These are phyloP conservation scores for Salix suchowensis DNA, from an alignment of 345 rosid genomes.

Conservation along the genomic window DNA sequence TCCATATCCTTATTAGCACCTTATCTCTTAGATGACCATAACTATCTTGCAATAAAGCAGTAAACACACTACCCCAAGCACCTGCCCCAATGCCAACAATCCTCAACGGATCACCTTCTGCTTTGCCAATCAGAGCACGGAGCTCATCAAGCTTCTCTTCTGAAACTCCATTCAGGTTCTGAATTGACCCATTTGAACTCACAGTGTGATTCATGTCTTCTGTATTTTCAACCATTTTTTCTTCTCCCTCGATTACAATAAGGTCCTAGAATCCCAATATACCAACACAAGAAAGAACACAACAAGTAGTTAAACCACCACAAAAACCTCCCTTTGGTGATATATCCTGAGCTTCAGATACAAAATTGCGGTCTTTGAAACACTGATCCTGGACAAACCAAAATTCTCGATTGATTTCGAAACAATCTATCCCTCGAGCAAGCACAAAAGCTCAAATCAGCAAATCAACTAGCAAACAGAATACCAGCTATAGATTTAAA, in stretches of 20 bases:
- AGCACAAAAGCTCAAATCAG: constrained; percentile 3
- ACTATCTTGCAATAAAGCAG: constrained; percentile 83
- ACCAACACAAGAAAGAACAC: not conserved
- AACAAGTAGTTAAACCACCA: not conserved
- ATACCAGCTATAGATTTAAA: constrained; percentile 4
- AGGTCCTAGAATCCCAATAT: not conserved
- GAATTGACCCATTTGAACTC: constrained; percentile 39
- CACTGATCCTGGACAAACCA: constrained; percentile 6
- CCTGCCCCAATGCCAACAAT: constrained; percentile 94
- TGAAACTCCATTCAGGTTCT: not conserved
- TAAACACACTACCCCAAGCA: constrained; percentile 97
- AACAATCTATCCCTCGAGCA: not conserved
- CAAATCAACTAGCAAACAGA: constrained; percentile 3
- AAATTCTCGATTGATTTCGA: not conserved
- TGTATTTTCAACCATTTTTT: constrained; percentile 44
- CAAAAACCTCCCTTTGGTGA: not conserved
- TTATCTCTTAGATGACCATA: constrained; percentile 79
- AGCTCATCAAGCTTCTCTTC: constrained; percentile 25
- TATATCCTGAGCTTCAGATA: constrained; percentile 5
- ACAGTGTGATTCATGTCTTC: constrained; percentile 24
- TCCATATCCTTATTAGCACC: constrained; percentile 88
- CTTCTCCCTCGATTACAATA: constrained; percentile 1
- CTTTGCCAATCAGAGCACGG: constrained; percentile 42
- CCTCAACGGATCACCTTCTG: constrained; percentile 77
- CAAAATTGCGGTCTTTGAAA: not conserved